Conservation (phyloP, 441 rosid species). For the Erodium texanum region DNA sequence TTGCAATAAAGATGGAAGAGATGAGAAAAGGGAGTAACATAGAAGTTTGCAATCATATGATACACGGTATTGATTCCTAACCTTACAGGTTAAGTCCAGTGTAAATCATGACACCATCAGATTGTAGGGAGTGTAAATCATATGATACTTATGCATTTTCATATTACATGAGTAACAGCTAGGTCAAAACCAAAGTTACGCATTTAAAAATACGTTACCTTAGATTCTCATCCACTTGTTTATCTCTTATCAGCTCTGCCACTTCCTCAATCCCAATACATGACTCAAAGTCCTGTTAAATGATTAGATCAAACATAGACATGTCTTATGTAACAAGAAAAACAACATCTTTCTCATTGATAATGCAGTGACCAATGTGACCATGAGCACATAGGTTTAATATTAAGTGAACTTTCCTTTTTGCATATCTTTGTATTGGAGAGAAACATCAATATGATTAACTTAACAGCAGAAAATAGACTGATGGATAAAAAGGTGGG, state of each 20-base stretch:
- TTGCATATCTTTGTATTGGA: background rate
- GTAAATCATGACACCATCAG: background rate
- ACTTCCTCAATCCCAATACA: constrained; percentile 83
- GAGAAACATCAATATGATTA: background rate
- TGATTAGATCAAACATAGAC: background rate
- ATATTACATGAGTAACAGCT: background rate
- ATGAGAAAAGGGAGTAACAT: background rate
- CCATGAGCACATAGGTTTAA: background rate
- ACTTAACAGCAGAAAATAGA: background rate
- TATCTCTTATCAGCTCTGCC: constrained; percentile 64
- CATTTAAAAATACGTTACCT: constrained; percentile 30
- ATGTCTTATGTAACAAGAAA: too few species aligned
- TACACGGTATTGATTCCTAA: background rate
- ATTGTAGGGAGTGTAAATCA: background rate
- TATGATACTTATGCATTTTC: background rate
- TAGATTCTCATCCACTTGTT: constrained; percentile 81
- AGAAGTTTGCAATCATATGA: background rate
- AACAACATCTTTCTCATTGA: background rate
- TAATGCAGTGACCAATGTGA: background rate
- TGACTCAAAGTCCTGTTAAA: constrained; percentile 62
- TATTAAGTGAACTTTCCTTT: background rate
- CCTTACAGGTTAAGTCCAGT: background rate
- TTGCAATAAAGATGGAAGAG: too few species aligned
- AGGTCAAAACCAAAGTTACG: background rate
- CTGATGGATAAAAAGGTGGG: too few species aligned